Evolutionary conservation across 164 flowering plant genomes (phyloP), one percentile per base, ranked within the genome.

Genomic region (Stephania cephalantha): DNA sequence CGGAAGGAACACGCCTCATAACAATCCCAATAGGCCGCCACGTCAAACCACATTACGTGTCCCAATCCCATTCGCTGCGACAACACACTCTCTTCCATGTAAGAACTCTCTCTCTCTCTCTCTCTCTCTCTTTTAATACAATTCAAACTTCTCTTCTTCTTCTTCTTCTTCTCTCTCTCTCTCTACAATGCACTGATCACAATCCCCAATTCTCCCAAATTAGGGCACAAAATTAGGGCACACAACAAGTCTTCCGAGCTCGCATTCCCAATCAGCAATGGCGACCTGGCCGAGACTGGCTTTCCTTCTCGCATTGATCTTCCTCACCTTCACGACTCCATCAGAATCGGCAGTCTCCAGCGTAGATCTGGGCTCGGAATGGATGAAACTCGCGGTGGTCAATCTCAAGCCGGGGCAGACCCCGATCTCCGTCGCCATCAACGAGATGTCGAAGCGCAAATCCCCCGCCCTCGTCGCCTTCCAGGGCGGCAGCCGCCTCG

Each of bases 391-490:
- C 8, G 94, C 99, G 1, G 97, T 96, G 6, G 99, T 96, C 53
- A 94, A 94, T 81, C 87, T 92, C 5, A 96, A 92, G 77, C 92
- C 95, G 0, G 97, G 97, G 0, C 98, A 92, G 76, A 73, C 82
- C 15, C 99, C 99, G 35, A 96, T 96, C 35, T 87, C 97, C 0
- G 71, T 96, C 63, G 98, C 97, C 15, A 94, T 94, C 46, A 96
- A 94, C 78, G 98, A 96, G 83, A 94, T 96, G 99, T 96, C 99
- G 10, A 96, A 96, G 85, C 86, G 99, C 10, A 96, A 96, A 78
- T 86, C 99, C 11, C 97, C 99, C 1, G 87, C 89, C 0, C 82
- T 96, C 10, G 90, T 94, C 53, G 88, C 95, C 5, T 94, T 96
- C 79, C 88, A 86, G 9, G 75, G 81, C 15, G 91, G 92, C 0